phyloP scores from a whole-genome alignment of 768 basidiomycete species.

The Boletus rubescentipes region DNA sequence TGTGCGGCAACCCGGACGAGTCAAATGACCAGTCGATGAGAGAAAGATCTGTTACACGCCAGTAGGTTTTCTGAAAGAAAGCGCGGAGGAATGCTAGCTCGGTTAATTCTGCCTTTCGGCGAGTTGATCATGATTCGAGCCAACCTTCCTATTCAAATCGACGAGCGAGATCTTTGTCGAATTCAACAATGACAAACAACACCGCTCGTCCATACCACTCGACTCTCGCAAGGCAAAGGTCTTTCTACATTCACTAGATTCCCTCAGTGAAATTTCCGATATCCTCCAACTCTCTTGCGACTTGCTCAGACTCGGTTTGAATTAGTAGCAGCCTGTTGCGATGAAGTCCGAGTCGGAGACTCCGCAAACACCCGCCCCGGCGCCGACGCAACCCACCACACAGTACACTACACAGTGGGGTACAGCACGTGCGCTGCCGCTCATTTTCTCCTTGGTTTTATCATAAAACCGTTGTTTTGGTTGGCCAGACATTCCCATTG shows the following conservation, averaged over 20 bases:
- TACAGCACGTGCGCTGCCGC: conserved; percentile 33
- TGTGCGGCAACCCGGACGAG: too few species aligned
- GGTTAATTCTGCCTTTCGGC: too few species aligned
- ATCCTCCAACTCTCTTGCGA: background rate
- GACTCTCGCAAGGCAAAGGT: background rate
- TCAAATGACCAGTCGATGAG: too few species aligned
- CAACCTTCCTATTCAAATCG: too few species aligned
- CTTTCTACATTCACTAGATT: background rate
- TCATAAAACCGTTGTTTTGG: background rate
- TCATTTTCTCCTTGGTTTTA: background rate
- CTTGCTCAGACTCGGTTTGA: background rate
- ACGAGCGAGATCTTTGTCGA: conserved; percentile 10
- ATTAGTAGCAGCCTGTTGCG: background rate
- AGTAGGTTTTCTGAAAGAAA: too few species aligned
- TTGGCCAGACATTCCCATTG: conserved; percentile 57
- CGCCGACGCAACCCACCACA: conserved; percentile 29
- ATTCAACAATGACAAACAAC: conserved; percentile 25
- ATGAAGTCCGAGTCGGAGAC: conserved; percentile 47
- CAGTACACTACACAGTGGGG: conserved; percentile 42
- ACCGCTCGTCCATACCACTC: conserved; percentile 3
- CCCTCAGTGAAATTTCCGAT: too few species aligned
- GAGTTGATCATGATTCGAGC: too few species aligned
- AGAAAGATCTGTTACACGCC: too few species aligned
- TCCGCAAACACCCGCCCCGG: conserved; percentile 33
- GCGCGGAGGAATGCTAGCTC: too few species aligned